Evolutionary conservation across 2,329 filamentous ascomycete species (phyloP).

Genomic region (Penicillium janthinellum): DNA sequence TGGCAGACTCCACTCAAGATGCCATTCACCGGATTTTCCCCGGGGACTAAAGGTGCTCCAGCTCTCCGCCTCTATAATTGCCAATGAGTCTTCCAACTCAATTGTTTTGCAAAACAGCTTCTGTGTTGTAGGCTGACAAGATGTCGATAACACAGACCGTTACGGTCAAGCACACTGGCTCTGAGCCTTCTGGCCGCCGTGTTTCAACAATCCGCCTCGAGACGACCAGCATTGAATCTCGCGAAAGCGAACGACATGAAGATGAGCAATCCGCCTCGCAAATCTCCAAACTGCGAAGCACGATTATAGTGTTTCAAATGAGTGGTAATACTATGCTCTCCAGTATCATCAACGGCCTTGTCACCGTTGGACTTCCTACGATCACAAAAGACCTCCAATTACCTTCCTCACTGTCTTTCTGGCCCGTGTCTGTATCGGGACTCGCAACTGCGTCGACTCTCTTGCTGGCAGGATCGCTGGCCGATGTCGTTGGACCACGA

Average conservation of each 20-base stretch:
- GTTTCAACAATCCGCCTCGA: constrained; percentile 2
- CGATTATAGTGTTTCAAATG: constrained; percentile 1
- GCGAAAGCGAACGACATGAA: not conserved
- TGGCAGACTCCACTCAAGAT: constrained; percentile 1
- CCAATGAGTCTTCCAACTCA: not conserved
- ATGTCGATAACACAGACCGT: constrained; percentile 2
- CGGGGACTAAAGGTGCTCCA: not conserved
- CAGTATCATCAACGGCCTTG: constrained; percentile 5
- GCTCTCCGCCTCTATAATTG: not conserved
- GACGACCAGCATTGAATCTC: not conserved
- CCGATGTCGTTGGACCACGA: constrained; percentile 11
- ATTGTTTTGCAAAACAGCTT: not conserved
- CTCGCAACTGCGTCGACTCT: constrained; percentile 9
- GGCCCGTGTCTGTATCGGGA: constrained; percentile 4
- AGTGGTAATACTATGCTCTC: constrained; percentile 4
- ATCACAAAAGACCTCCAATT: constrained; percentile 4
- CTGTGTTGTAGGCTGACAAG: not conserved
- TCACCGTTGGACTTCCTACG: constrained; percentile 6
- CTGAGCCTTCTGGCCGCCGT: not conserved
- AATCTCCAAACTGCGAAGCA: not conserved
- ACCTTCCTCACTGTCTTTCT: constrained; percentile 4
- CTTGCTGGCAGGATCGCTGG: constrained; percentile 13
- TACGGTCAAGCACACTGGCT: constrained; percentile 7
- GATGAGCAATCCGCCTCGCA: not conserved
- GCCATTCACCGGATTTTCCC: constrained; percentile 1